These are phyloP conservation scores for Fusarium protoensiforme DNA, from an alignment of 2,329 filamentous ascomycete genomes.

Conservation along the genomic window DNA sequence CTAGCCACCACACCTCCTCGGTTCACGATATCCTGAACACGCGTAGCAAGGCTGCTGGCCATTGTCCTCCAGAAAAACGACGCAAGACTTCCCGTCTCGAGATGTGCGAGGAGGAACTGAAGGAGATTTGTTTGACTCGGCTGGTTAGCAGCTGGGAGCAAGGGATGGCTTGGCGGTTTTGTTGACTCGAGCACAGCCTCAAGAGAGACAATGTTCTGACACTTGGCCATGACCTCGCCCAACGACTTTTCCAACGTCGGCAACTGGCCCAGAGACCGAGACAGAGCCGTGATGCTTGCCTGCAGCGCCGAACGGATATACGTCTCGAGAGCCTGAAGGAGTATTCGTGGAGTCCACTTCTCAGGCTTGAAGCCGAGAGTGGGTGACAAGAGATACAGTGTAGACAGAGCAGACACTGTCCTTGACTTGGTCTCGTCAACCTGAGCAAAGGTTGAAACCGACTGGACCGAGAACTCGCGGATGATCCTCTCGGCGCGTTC, in stretches of 20 bases:
- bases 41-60: constrained; percentile 78
- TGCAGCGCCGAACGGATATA: constrained; percentile 87
- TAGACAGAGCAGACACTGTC: constrained; percentile 77
- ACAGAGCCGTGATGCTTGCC: constrained; percentile 78
- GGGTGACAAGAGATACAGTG: constrained; percentile 86
- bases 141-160: constrained; percentile 58
- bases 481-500: constrained; percentile 81
- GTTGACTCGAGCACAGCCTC: constrained; percentile 79
- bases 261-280: constrained; percentile 80
- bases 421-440: constrained; percentile 80
- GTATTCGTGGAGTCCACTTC: constrained; percentile 73
- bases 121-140: constrained; percentile 66
- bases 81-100: constrained; percentile 88
- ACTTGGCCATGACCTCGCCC: constrained; percentile 82
- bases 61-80: constrained; percentile 95
- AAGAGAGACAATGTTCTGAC: constrained; percentile 91
- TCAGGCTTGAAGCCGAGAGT: constrained; percentile 63
- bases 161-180: constrained; percentile 75
- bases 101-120: constrained; percentile 75
- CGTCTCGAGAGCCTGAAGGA: constrained; percentile 81
- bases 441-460: constrained; percentile 68
- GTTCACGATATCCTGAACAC: constrained; percentile 86
- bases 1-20: constrained; percentile 87
- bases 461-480: constrained; percentile 80
- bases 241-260: constrained; percentile 85